These are phyloP conservation scores for Telopea speciosissima DNA, from an alignment of 177 flowering plant species.

Conservation along the genomic window DNA sequence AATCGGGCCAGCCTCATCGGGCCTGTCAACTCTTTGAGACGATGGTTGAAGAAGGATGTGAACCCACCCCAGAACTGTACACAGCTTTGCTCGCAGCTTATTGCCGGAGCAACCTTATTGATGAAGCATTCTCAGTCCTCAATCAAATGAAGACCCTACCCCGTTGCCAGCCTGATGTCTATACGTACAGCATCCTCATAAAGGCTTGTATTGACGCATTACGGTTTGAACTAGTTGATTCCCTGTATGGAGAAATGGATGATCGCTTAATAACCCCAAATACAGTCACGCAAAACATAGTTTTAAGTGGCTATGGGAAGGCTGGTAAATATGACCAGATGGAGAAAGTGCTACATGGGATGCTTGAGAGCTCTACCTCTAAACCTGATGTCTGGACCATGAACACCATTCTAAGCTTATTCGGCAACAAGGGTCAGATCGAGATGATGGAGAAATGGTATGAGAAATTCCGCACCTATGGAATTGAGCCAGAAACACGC, in stretches of 20 bases:
- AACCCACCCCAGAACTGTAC: constrained; percentile 58
- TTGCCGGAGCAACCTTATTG: constrained; percentile 67
- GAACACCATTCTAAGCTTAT: constrained; percentile 76
- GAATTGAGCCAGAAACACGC: constrained; percentile 92
- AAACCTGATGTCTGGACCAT: constrained; percentile 97
- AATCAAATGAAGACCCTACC: constrained; percentile 74
- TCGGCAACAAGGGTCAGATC: constrained; percentile 83
- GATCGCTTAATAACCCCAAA: constrained; percentile 63
- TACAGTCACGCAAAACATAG: constrained; percentile 89
- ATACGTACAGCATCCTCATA: constrained; percentile 64
- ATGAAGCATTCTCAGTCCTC: constrained; percentile 64
- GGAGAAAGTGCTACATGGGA: constrained; percentile 71
- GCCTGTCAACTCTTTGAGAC: constrained; percentile 67
- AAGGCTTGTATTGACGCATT: constrained; percentile 76
- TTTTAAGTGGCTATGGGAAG: constrained; percentile 76
- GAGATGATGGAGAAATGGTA: constrained; percentile 96
- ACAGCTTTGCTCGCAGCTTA: constrained; percentile 83
- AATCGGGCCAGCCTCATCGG: constrained; percentile 64
- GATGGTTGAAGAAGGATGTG: constrained; percentile 59
- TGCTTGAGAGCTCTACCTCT: constrained; percentile 65
- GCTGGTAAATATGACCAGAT: constrained; percentile 70
- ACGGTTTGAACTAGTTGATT: constrained; percentile 64
- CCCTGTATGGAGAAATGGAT: constrained; percentile 71
- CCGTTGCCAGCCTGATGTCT: constrained; percentile 85
- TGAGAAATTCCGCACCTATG: constrained; percentile 83